These are phyloP conservation scores for Wallemia mellicola DNA, from an alignment of 1,284 basidiomycete species.

Conservation along the genomic window DNA sequence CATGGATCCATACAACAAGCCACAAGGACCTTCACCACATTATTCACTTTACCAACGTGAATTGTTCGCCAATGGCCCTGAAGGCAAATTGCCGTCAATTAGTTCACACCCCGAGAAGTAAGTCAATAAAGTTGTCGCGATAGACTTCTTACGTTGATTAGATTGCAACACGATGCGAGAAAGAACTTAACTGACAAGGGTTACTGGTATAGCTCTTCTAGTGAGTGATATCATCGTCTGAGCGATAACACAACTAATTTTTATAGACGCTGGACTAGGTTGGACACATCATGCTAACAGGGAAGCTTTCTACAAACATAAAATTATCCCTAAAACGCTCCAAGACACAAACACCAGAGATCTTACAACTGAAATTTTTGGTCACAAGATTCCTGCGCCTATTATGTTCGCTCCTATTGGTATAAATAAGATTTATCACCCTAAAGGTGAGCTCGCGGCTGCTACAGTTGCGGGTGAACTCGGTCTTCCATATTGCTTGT, in stretches of 20 bases:
- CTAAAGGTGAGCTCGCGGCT: constrained; percentile 34
- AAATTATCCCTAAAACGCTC: constrained; percentile 34
- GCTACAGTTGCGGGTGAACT: constrained; percentile 33
- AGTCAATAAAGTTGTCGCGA: not conserved
- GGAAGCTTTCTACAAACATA: constrained; percentile 11
- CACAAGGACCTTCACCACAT: constrained; percentile 24
- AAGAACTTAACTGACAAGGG: constrained; percentile 24
- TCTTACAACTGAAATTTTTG: constrained; percentile 30
- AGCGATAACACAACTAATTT: not conserved
- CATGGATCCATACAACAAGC: constrained; percentile 24
- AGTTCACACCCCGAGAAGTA: not conserved
- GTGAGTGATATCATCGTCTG: not conserved
- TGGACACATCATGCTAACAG: constrained; percentile 27
- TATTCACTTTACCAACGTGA: constrained; percentile 28
- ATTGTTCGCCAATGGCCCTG: constrained; percentile 20
- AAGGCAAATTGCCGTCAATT: constrained; percentile 6
- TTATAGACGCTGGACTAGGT: constrained; percentile 22
- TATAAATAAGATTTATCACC: constrained; percentile 35
- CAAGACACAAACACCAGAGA: constrained; percentile 31
- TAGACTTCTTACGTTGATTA: constrained; percentile 4
- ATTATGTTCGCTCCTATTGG: constrained; percentile 42
- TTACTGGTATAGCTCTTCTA: constrained; percentile 27
- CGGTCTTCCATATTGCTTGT: constrained; percentile 36
- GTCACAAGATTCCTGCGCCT: constrained; percentile 30
- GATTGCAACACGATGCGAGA: constrained; percentile 23